These are phyloP conservation scores for Botrytis tulipae DNA, from an alignment of 2,329 filamentous ascomycete species.

Conservation along the genomic window DNA sequence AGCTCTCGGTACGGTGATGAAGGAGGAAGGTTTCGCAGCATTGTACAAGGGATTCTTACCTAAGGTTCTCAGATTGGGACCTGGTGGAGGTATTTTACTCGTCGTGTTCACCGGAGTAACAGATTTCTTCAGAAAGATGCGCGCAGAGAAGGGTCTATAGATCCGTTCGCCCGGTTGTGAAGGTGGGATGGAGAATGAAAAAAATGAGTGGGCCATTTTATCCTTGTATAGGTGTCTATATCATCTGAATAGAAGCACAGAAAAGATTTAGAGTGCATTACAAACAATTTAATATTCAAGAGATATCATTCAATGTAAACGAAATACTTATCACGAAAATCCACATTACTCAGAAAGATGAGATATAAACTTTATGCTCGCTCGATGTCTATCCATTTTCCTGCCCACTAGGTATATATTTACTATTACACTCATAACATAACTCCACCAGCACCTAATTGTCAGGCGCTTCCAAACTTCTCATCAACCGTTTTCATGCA, in stretches of 20 bases:
- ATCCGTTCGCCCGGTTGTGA: neutral
- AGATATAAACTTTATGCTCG: neutral
- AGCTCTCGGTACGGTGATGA: slow-evolving; percentile 78
- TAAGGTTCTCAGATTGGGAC: slow-evolving; percentile 80
- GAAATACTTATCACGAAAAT: neutral
- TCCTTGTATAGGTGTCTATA: neutral
- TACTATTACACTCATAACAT: slow-evolving; percentile 1
- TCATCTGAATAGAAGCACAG: neutral
- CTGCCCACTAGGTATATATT: neutral
- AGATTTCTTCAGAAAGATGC: slow-evolving; percentile 82
- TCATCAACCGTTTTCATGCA: neutral
- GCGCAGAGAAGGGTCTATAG: slow-evolving; percentile 27
- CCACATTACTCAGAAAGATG: neutral
- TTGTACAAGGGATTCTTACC: slow-evolving; percentile 98
- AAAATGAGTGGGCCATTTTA: neutral
- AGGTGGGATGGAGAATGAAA: neutral
- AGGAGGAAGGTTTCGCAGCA: slow-evolving; percentile 87
- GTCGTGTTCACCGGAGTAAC: slow-evolving; percentile 86
- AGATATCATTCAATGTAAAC: neutral
- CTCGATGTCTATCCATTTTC: neutral
- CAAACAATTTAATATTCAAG: neutral
- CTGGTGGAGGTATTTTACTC: slow-evolving; percentile 65
- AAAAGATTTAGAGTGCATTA: neutral
- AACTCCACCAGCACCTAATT: slow-evolving; percentile 3
- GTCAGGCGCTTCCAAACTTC: neutral